phyloP scores from a whole-genome alignment of 805 yeast genomes.

The Lipomyces sp. region DNA sequence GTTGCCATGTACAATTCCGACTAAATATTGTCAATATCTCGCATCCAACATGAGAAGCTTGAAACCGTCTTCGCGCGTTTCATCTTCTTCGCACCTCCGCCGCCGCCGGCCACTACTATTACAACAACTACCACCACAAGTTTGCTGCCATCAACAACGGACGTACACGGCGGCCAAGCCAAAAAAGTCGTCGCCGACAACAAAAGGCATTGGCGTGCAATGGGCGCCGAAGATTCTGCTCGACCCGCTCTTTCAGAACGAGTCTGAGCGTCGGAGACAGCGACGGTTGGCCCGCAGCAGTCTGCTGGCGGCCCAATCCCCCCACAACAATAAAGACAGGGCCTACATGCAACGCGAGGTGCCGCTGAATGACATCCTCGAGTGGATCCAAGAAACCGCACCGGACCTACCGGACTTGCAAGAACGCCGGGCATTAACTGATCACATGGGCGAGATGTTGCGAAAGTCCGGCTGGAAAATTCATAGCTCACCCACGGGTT shows the following conservation, averaged over 20 bases:
- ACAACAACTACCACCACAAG: not conserved
- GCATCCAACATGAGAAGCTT: too few species aligned
- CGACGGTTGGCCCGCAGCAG: conserved; percentile 14
- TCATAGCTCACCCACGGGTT: not conserved
- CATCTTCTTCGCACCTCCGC: too few species aligned
- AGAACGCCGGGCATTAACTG: conserved; percentile 13
- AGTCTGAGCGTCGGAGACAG: conserved; percentile 22
- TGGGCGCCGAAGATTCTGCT: conserved; percentile 2
- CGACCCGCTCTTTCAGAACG: conserved; percentile 17
- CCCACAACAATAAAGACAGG: conserved; percentile 6
- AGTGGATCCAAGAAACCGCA: conserved; percentile 9
- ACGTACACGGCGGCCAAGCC: not conserved
- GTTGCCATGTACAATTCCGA: too few species aligned
- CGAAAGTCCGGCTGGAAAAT: conserved; percentile 13
- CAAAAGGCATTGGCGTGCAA: not conserved
- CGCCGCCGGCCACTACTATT: too few species aligned
- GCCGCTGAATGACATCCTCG: conserved; percentile 14
- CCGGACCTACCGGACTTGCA: conserved; percentile 4
- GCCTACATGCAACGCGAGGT: conserved; percentile 1
- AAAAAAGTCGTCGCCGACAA: not conserved
- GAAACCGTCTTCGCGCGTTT: too few species aligned
- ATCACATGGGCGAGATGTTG: conserved; percentile 18
- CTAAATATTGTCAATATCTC: too few species aligned
- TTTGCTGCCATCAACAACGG: not conserved
- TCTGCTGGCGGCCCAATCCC: not conserved